Evolutionary conservation across 1,284 basidiomycete species (phyloP), one percentile per base, ranked within the genome.

Genomic region (Trametes versicolor): DNA sequence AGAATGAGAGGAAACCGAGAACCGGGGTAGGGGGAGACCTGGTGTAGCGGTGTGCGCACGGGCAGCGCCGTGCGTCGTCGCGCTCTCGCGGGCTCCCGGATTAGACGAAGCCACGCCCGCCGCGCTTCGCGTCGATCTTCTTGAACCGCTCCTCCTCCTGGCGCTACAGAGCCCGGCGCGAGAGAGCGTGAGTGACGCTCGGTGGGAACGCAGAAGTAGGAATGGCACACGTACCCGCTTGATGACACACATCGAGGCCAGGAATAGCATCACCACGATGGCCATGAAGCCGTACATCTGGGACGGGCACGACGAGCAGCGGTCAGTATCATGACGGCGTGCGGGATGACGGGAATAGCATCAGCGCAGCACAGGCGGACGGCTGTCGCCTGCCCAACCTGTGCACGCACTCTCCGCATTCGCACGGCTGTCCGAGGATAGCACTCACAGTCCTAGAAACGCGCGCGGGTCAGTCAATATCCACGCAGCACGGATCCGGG

Each of bases 81-180:
- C 12, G 58, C 37, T 55, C 50, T 39, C 36, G 37, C 8, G 32
- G 21, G 29, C 61, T 57, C 59, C 50, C 56, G 19, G 62, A 62
- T 90, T 82, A 96, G 67, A 95, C 93, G 74, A 96, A 96, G 66
- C 92, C 92, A 65, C 83, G 82, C 60, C 92, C 92, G 66, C 93
- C 93, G 69, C 92, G 89, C 80, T 96, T 96, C 66, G 86, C 86
- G 72, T 96, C 93, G 70, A 96, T 96, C 80, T 83, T 90, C 81
- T 87, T 89, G 84, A 96, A 95, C 43, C 94, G 88, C 69, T 92
- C 90, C 62, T 86, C 83, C 77, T 94, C 90, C 74, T 89, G 80
- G 70, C 93, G 85, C 92, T 94, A 80, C 54, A 64, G 54, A 54
- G 15, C 34, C 39, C 54, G 65, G 58, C 49, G 60, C 66, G 29